Base-by-base conservation (phyloP, 2,329 filamentous ascomycete genomes). In the Beauveria caledonica region DNA sequence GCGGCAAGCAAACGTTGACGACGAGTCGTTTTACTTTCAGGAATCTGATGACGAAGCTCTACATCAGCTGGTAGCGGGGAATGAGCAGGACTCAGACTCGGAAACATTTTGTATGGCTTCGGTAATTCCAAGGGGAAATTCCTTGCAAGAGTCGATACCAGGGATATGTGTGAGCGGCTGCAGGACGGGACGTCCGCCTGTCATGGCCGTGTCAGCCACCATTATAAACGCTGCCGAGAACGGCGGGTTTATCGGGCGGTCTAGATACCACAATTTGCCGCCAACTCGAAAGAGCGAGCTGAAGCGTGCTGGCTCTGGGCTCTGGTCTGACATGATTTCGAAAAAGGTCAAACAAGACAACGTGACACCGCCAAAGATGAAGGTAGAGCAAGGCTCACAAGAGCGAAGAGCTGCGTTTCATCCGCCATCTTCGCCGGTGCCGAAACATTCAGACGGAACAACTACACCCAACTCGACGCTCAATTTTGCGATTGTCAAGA, bases 401-500 rank as follows among this genome's bases (percentile, higher is more conserved):
- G 42, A 60, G 42, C 49, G 49, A 23, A 48, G n/a, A 53, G 42
- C 49, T 13, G 42, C 42, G 5, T 54, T 53, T 17, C 39, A 40
- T 21, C 6, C 48, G 19, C 10, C 49, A 4, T 48, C 49, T 19
- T 60, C 58, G 9, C 40, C 50, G 11, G 13, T 21, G 15, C 21
- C 54, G 13, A 63, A 64, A 25, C 27, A 36, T 2, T 2, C 39
- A 13, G 27, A 53, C 21, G 63, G 62, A 11, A 39, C 42, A n/a
- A 15, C 54, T 10, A 39, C 49, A 63, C 79, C 77, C 23, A 74
- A 71, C 27, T 72, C 73, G 5, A 71, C 68, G 1, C 75, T 91
- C 27, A 80, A 79, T 29, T 95, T 91, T 67, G 82, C 87, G 1
- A 82, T 92, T 13, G 89, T 93, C 23, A 95, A 96, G 72, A 85